Conservation (phyloP, 2,329 filamentous ascomycete genomes). For the Ophiostoma populinum region DNA sequence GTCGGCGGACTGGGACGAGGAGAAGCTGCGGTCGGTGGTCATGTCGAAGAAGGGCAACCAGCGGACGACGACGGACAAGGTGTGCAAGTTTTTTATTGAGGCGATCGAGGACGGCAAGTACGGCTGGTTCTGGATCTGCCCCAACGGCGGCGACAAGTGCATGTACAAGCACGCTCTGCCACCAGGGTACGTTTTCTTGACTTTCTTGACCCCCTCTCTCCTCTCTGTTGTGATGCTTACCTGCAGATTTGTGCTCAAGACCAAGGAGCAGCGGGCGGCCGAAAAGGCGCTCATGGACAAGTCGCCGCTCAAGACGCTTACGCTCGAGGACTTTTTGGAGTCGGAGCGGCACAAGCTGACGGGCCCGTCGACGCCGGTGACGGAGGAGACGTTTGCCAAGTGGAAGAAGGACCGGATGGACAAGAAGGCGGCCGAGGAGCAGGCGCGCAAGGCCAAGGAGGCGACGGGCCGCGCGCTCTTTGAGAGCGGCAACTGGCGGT, state of each 20-base stretch:
- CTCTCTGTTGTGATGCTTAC: constrained; percentile 5
- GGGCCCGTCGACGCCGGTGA: constrained; percentile 83
- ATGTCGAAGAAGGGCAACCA: constrained; percentile 96
- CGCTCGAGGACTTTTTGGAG: constrained; percentile 92
- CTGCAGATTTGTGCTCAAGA: constrained; percentile 80
- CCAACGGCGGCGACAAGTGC: constrained; percentile 92
- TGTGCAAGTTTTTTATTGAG: constrained; percentile 96
- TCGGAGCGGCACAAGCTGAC: constrained; percentile 91
- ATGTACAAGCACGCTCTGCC: constrained; percentile 96
- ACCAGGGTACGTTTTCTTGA: constrained; percentile 50
- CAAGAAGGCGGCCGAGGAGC: constrained; percentile 91
- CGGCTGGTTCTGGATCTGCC: constrained; percentile 98
- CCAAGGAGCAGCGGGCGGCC: constrained; percentile 85
- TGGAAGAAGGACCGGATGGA: constrained; percentile 92
- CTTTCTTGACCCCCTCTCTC: no score
- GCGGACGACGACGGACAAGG: constrained; percentile 87
- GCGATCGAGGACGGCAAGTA: constrained; percentile 98
- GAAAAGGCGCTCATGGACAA: constrained; percentile 96
- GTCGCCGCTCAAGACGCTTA: constrained; percentile 82
- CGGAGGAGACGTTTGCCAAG: constrained; percentile 77
- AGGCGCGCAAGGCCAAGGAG: constrained; percentile 81
- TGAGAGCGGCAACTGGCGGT: constrained; percentile 85
- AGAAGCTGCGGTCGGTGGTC: constrained; percentile 80
- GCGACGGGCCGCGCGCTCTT: constrained; percentile 90
- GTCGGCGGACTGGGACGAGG: constrained; percentile 95